Conservation (phyloP, 2,329 filamentous ascomycete species). For the Penicillium sp. region DNA sequence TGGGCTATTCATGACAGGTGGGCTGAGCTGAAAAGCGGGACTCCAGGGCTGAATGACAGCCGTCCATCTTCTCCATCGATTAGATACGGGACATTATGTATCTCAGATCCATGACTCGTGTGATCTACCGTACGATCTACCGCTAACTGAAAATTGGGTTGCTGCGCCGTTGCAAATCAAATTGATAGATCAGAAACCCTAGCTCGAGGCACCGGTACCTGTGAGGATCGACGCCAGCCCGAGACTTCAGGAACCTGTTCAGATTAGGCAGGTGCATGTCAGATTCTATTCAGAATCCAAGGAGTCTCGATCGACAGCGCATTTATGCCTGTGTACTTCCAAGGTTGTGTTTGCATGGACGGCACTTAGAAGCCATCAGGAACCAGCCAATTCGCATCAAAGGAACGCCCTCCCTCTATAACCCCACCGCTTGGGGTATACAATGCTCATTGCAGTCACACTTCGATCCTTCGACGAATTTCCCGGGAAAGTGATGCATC, state of each 20-base stretch:
- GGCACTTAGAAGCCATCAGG: background rate
- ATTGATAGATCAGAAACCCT: conserved; percentile 6
- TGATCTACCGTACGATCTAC: conserved; percentile 11
- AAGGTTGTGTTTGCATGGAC: background rate
- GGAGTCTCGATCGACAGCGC: background rate
- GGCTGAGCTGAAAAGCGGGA: background rate
- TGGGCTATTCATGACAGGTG: background rate
- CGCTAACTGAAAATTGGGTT: background rate
- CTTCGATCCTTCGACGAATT: no score
- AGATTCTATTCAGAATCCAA: background rate
- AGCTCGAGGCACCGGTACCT: background rate
- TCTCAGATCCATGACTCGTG: background rate
- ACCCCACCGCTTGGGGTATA: conserved; percentile 1
- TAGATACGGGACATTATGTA: no score
- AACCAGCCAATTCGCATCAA: background rate
- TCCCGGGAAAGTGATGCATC: background rate
- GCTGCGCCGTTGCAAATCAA: background rate
- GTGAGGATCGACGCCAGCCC: conserved; percentile 4
- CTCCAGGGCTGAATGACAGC: background rate
- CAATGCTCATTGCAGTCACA: background rate
- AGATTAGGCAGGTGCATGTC: background rate
- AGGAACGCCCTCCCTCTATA: conserved; percentile 6
- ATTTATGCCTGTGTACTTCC: background rate
- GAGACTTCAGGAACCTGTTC: background rate
- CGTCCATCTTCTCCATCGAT: no score